Evolutionary conservation across 352 stramenopile species (phyloP).

Genomic region (Phytopythium oedochilum): DNA sequence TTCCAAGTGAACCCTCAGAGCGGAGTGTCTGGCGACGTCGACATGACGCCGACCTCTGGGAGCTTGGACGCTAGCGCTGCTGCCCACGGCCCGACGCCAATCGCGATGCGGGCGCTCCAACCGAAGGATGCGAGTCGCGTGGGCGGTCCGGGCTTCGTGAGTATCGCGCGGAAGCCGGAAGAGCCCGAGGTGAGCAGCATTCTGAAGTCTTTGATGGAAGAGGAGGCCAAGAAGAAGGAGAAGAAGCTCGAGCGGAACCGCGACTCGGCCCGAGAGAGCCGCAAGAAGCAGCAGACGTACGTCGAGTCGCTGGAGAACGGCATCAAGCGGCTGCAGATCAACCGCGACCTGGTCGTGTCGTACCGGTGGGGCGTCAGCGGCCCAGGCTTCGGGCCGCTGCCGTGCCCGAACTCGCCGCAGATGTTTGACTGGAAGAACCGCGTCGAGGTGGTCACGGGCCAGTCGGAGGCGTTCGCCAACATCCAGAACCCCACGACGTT

Average conservation of each 20-base stretch:
- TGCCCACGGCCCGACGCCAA: not conserved
- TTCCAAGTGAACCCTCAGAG: conserved; percentile 34
- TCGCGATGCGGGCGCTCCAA: conserved; percentile 20
- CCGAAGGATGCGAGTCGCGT: conserved; percentile 30
- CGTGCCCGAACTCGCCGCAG: conserved; percentile 43
- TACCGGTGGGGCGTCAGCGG: conserved; percentile 72
- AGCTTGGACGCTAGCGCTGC: not conserved
- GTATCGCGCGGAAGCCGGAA: conserved; percentile 75
- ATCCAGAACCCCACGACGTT: conserved; percentile 71
- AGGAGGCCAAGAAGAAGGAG: conserved; percentile 87
- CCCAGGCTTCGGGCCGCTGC: conserved; percentile 30
- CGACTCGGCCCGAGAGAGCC: conserved; percentile 77
- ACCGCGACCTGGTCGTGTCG: conserved; percentile 60
- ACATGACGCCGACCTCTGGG: conserved; percentile 16
- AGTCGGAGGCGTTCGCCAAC: conserved; percentile 53
- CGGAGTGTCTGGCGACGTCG: conserved; percentile 19
- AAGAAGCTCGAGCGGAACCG: conserved; percentile 88
- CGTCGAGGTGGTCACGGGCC: conserved; percentile 62
- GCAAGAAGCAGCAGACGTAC: conserved; percentile 86
- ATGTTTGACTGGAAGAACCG: conserved; percentile 60
- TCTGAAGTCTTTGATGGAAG: conserved; percentile 83
- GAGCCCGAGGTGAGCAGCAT: conserved; percentile 81
- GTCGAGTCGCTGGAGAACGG: conserved; percentile 83
- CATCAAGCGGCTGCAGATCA: conserved; percentile 85
- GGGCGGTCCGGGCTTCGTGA: conserved; percentile 53